Base-by-base conservation (phyloP, 768 basidiomycete genomes). In the Boletus edulis region DNA sequence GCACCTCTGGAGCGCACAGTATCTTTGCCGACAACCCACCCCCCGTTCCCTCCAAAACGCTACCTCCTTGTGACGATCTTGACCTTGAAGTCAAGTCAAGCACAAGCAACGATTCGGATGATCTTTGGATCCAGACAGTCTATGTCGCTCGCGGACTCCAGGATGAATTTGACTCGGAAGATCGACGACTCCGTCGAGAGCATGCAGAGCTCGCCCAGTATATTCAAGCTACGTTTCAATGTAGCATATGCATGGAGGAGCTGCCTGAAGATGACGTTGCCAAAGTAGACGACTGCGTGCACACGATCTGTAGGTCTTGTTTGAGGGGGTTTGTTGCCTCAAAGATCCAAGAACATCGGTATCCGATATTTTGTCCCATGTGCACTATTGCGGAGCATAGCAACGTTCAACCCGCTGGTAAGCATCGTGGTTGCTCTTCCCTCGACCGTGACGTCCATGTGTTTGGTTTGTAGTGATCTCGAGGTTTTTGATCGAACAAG, bases 281-380 rank as follows among this genome's bases (percentile, higher is more conserved):
- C 18, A 61, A 59, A n/a, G 61, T 83, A 15, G 73, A 69, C 10
- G 65, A 29, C 3, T 88, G 86, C 57, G 58, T 59, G 12, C 85
- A 88, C 61, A 56, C 55, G 15, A 80, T 81, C 62, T 88, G 87
- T 66, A 72, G 81, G 47, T 63, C 69, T 2, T 88, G 87, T 61
- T 56, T 86, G 46, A 70, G 64, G 51, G 57, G 55, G 5, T 77
- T 80, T 48, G 68, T 80, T 13, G 60, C 59, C 31, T 70, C 76
- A 6, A 79, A 78, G 66, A 72, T 87, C 18, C 70, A 73, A 15
- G 81, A 83, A 37, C 76, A 75, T 49, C 76, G 75, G 11, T 86
- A 78, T 46, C 86, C 86, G 5, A 79, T 88, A 31, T 62, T 78
- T 13, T 88, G 86, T 65, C 87, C 86, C 1, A 60, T 77, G 32